Base-by-base conservation (phyloP, 2,329 filamentous ascomycete genomes). In the Aspergillus sp. region DNA sequence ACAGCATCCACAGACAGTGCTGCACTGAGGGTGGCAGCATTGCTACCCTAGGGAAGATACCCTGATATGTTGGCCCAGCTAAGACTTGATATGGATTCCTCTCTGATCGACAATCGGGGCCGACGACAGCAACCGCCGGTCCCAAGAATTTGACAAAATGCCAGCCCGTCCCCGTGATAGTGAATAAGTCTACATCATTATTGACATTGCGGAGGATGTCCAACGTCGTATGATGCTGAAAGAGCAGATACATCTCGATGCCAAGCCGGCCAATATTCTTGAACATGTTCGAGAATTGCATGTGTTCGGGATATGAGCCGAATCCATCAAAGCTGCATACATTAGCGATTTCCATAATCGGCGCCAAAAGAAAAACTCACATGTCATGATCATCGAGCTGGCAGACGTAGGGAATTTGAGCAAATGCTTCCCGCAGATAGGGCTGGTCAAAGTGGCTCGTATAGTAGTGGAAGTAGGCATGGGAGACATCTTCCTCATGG, bases 401-500 rank as follows among this genome's bases (percentile, higher is more conserved):
- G 57, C 94, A 77, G 42, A 98, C 75, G 61, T 96, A 90, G 33
- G 93, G 93, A 49, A 98, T 96, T 70, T 98, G 93, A 19, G 93
- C 93, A 72, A 95, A 98, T 0, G 91, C 90, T 67, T 98, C 93
- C 47, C 93, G 77, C 53, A 98, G 68, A 66, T 94, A 91, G 6
- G 91, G 90, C 67, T 98, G 93, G 62, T 98, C 93, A 63, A 98
- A 97, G 66, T 97, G 91, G 55, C 90, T 95, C 1, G 90, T 95
- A 64, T 98, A 98, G 67, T 95, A 98, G 66, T 98, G 93, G 68
- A 98, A 98, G 71, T 95, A 98, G 6, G 93, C 90, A 67, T 97
- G 90, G 2, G 86, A 84, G 12, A 95, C 89, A 60, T 98, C 93
- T 60, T 98, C 91, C 61, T 98, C 90, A 57, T 97, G 88, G 39